These are phyloP conservation scores for Russula abietina DNA, from an alignment of 768 basidiomycete species.

Conservation along the genomic window DNA sequence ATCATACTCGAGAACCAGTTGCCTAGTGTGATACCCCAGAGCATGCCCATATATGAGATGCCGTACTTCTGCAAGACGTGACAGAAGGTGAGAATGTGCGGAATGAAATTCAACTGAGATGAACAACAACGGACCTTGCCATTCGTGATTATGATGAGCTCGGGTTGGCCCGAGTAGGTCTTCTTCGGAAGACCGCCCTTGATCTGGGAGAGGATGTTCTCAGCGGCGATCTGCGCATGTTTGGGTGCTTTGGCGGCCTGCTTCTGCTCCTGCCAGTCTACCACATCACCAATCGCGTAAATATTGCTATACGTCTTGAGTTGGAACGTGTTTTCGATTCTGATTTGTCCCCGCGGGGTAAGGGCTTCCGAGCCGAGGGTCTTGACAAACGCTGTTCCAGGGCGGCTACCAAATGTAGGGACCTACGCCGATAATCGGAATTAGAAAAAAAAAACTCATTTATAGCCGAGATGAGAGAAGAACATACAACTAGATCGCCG, in stretches of 20 bases:
- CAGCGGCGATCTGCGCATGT: constrained; percentile 42
- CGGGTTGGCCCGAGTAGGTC: constrained; percentile 44
- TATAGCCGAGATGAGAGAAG: not conserved
- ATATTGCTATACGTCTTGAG: constrained; percentile 45
- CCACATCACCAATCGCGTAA: constrained; percentile 62
- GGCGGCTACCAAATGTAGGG: constrained; percentile 33
- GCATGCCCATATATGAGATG: constrained; percentile 11
- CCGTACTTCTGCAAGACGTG: constrained; percentile 8
- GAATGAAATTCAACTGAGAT: not conserved
- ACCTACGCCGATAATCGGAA: constrained; percentile 25
- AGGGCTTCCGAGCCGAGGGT: constrained; percentile 39
- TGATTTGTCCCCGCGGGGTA: constrained; percentile 39
- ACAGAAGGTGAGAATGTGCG: not conserved
- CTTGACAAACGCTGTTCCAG: constrained; percentile 48
- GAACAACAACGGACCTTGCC: constrained; percentile 19
- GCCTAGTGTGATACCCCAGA: constrained; percentile 21
- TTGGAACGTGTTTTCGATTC: constrained; percentile 54
- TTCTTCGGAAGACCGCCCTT: constrained; percentile 34
- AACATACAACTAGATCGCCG: constrained; percentile 55
- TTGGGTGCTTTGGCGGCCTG: constrained; percentile 42
- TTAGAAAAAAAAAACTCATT: not conserved
- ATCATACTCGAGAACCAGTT: constrained; percentile 22
- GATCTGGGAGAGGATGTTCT: constrained; percentile 46
- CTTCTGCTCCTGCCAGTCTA: constrained; percentile 60
- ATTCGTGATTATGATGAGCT: constrained; percentile 40